phyloP scores from a whole-genome alignment of 2,329 filamentous ascomycete species.

The Fusarium humuli region DNA sequence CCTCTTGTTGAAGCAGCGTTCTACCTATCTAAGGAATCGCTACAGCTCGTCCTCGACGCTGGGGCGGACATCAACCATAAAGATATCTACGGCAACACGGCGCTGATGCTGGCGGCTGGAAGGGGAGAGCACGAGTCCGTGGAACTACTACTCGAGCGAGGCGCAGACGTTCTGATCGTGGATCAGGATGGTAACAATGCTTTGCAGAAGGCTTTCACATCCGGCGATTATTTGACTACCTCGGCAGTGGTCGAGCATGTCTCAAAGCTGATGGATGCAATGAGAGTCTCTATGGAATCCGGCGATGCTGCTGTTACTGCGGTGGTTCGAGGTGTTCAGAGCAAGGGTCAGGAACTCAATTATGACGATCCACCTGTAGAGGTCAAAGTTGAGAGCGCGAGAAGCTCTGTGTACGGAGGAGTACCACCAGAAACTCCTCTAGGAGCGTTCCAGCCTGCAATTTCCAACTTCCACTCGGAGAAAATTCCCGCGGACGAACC shows the following conservation, averaged over 20 bases:
- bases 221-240: slow-evolving; percentile 41
- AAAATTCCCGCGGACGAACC: slow-evolving; percentile 1
- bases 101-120: slow-evolving; percentile 53
- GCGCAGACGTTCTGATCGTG: slow-evolving; percentile 19
- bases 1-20: slow-evolving; percentile 54
- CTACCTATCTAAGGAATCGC: slow-evolving; percentile 48
- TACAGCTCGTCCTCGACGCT: slow-evolving; percentile 50
- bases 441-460: not conserved
- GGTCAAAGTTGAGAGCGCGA: not conserved
- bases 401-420: slow-evolving; percentile 2
- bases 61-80: slow-evolving; percentile 54
- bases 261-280: slow-evolving; percentile 19
- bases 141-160: slow-evolving; percentile 22
- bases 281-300: slow-evolving; percentile 22
- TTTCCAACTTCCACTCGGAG: slow-evolving; percentile 1
- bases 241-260: slow-evolving; percentile 51
- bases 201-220: slow-evolving; percentile 1
- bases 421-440: not conserved
- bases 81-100: slow-evolving; percentile 52
- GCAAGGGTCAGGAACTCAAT: slow-evolving; percentile 24
- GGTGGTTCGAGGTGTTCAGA: slow-evolving; percentile 26
- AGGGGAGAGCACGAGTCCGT: slow-evolving; percentile 45
- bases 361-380: slow-evolving; percentile 9
- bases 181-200: slow-evolving; percentile 15
- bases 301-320: slow-evolving; percentile 24